Evolutionary conservation across 331 rosid species (phyloP), one percentile per base, ranked within the genome.

Genomic region (Arachis monticola): DNA sequence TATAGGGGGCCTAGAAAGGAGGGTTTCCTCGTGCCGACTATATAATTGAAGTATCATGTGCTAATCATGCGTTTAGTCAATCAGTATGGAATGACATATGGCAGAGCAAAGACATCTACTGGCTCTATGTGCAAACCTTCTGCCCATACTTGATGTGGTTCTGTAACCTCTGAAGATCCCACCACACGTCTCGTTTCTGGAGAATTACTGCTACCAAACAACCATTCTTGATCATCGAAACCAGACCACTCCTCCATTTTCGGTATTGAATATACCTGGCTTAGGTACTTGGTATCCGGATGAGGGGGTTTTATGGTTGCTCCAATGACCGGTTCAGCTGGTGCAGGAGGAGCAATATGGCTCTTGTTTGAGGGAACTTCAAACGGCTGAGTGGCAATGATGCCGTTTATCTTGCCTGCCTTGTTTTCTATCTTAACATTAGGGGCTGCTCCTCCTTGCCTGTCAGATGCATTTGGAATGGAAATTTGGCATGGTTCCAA

Each of bases 81-180:
- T 95, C 86, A 92, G 83, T 92, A 92, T 10, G 97, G 99, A 82
- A 94, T 75, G 63, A 94, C 99, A 77, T 94, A 94, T 1, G 99
- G 99, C 76, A 91, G 84, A 66, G 96, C 96, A 64, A 66, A 82
- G 66, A 91, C 66, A 72, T 90, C 95, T 67, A 88, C 87, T 0
- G 84, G 71, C 84, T 85, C 93, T 67, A 94, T 73, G 79, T 82
- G 90, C 85, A 86, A 80, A 73, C 82, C 92, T 79, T 91, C 93
- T 11, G 94, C 92, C 98, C 98, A 94, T 31, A 91, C 96, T 67
- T 80, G 86, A 4, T 67, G 87, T 50, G 77, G 71, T 69, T 70
- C 91, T 75, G 77, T 85, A 80, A 35, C 73, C 73, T 45, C 71
- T 31, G 83, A 77, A 79, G 82, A 81, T 80, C 72, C 83, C 68